A percentile compares a stretch with the other conserved stretches of the same genome.
Conservation (phyloP, 345 rosid species). For the Eucalyptus curtisii region DNA sequence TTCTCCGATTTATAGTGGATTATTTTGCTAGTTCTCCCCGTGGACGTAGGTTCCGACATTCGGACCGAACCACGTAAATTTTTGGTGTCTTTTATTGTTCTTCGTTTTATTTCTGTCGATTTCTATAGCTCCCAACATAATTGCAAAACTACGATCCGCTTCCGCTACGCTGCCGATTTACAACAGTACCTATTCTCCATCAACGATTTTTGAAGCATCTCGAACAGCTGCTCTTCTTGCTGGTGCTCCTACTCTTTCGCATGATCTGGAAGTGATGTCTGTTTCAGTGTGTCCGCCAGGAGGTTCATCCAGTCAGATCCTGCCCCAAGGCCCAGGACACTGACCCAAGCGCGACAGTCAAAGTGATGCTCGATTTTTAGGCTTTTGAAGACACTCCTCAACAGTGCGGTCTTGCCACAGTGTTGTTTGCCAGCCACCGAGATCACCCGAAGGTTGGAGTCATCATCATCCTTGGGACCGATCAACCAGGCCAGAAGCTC, state of each 20-base stretch:
- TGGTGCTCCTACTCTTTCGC: not conserved
- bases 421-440: not conserved
- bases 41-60: too few species aligned
- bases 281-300: not conserved
- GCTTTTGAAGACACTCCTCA: conserved; percentile 1
- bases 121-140: too few species aligned
- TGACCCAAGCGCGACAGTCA: not conserved
- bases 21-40: too few species aligned
- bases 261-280: not conserved
- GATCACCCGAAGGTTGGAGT: too few species aligned
- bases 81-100: too few species aligned
- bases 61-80: too few species aligned
- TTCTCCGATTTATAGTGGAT: too few species aligned
- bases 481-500: too few species aligned
- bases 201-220: not conserved
- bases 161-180: too few species aligned
- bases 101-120: too few species aligned
- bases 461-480: too few species aligned
- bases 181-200: not conserved
- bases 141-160: too few species aligned
- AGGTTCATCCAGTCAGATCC: not conserved
- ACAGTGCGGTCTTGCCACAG: conserved; percentile 16
- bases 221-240: not conserved
- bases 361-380: not conserved
- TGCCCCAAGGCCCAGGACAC: not conserved